phyloP scores from a whole-genome alignment of 2,329 filamentous ascomycete species.

The Penicillium janthinellum region DNA sequence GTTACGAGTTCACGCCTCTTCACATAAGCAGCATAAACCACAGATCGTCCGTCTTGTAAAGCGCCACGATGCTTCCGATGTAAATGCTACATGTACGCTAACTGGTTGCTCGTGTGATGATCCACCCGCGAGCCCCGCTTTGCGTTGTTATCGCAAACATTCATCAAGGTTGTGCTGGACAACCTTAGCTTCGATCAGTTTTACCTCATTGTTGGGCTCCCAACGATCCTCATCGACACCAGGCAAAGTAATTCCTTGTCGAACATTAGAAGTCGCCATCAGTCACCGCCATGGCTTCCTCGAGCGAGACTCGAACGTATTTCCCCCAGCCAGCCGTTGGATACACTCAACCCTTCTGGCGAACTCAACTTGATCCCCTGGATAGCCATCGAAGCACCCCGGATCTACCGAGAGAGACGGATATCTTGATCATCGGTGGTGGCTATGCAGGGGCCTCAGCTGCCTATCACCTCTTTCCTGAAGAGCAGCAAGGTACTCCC shows the following conservation, averaged over 20 bases:
- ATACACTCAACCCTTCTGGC: constrained; percentile 5
- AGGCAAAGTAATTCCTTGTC: no score
- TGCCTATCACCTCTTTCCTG: constrained; percentile 43
- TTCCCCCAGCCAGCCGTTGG: constrained; percentile 3
- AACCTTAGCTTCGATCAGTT: neutral
- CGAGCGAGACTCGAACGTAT: neutral
- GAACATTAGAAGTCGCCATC: neutral
- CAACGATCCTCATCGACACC: no score
- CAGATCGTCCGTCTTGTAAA: neutral
- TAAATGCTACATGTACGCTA: neutral
- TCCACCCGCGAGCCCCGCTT: neutral
- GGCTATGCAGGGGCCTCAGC: constrained; percentile 50
- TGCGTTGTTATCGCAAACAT: neutral
- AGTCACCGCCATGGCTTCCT: neutral
- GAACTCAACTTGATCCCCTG: constrained; percentile 1
- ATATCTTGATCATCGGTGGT: constrained; percentile 51
- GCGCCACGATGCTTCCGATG: neutral
- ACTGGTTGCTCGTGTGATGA: neutral
- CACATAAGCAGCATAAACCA: no score
- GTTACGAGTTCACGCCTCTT: no score
- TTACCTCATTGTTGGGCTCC: neutral
- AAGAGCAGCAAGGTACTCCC: constrained; percentile 11
- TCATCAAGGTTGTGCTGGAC: neutral
- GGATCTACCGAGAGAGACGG: constrained; percentile 39
- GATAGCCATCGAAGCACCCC: constrained; percentile 1